These are phyloP conservation scores for Monsonia emarginata DNA, from an alignment of 441 rosid species.

Conservation along the genomic window DNA sequence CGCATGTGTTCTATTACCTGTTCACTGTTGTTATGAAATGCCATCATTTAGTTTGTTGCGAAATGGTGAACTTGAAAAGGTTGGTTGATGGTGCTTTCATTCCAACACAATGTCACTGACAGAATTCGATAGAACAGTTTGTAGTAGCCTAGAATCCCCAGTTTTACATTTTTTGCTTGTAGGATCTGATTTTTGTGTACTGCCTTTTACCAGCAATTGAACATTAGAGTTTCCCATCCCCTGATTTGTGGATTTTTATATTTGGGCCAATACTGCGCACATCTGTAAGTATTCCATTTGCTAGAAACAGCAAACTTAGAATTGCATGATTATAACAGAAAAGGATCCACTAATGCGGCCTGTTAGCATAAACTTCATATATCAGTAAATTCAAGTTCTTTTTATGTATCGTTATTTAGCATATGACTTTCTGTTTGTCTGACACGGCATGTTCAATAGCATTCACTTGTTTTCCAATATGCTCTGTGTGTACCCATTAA, in stretches of 20 bases:
- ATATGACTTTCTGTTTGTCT: background rate
- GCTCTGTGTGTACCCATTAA: background rate
- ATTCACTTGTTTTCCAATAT: background rate
- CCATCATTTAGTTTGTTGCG: background rate
- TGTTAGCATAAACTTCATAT: background rate
- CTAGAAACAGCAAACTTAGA: background rate
- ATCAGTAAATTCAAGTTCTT: background rate
- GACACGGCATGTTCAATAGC: background rate
- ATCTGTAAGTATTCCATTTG: background rate
- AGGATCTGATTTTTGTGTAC: background rate
- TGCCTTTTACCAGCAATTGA: background rate
- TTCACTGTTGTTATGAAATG: background rate
- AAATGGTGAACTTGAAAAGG: constrained; percentile 1
- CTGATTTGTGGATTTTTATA: background rate
- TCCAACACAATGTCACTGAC: background rate
- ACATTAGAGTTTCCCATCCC: background rate
- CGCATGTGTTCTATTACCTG: background rate
- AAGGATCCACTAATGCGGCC: background rate
- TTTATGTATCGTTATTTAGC: too few species aligned
- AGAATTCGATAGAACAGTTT: background rate
- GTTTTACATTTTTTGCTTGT: background rate
- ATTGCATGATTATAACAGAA: background rate
- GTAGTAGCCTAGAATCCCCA: background rate
- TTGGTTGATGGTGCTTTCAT: background rate
- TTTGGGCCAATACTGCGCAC: background rate